phyloP scores from a whole-genome alignment of 1,139 yeast genomes.

The Blastobotrys niveus region DNA sequence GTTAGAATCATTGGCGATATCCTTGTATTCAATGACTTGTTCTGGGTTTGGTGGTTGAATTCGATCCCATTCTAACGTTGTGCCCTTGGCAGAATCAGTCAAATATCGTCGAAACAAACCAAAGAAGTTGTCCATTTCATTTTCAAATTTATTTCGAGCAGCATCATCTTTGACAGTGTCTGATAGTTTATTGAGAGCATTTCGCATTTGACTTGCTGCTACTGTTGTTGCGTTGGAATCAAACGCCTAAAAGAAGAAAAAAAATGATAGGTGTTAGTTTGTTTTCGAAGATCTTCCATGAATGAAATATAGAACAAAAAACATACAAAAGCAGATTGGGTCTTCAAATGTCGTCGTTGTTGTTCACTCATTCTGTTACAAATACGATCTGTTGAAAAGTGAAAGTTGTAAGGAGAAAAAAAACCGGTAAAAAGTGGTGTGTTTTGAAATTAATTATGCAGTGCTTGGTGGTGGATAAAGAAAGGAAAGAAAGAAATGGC shows the following conservation, averaged over 20 bases:
- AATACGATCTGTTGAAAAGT: not conserved
- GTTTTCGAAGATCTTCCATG: not conserved
- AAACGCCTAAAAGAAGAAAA: constrained; percentile 52
- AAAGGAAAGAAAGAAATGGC: not conserved
- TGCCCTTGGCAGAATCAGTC: constrained; percentile 81
- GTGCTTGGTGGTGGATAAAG: not conserved
- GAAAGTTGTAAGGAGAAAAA: constrained; percentile 1
- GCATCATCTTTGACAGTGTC: constrained; percentile 64
- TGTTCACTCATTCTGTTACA: constrained; percentile 6
- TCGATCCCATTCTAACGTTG: constrained; percentile 88
- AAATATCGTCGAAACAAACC: constrained; percentile 89
- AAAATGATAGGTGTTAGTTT: constrained; percentile 12
- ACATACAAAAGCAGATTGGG: constrained; percentile 34
- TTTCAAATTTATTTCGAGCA: constrained; percentile 62
- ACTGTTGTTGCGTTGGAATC: constrained; percentile 94
- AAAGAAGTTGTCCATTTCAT: constrained; percentile 92
- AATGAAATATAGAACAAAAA: not conserved
- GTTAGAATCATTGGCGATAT: constrained; percentile 33
- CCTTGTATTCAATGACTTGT: constrained; percentile 77
- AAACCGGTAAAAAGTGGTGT: not conserved
- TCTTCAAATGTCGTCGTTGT: constrained; percentile 24
- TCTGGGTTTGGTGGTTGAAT: constrained; percentile 83
- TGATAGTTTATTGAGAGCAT: constrained; percentile 82
- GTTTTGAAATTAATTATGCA: not conserved
- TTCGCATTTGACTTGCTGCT: constrained; percentile 97